Evolutionary conservation across 2,329 filamentous ascomycete genomes (phyloP).

Genomic region (Fusarium brachygibbosum): DNA sequence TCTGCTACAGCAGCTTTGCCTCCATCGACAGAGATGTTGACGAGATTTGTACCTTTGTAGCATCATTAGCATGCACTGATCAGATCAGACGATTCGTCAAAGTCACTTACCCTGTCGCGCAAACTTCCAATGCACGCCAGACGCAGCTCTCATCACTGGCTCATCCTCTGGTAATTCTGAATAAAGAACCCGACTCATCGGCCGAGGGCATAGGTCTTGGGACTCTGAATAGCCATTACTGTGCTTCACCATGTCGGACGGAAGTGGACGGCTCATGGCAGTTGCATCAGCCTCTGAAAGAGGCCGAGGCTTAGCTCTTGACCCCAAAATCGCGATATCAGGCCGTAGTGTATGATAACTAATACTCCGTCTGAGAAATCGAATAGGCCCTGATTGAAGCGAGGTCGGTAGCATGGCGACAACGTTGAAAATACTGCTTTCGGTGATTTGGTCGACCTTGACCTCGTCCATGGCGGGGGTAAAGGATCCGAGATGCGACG

Average conservation of each 20-base stretch:
- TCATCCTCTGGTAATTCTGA: constrained; percentile 43
- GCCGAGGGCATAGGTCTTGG: constrained; percentile 23
- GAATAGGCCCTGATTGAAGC: constrained; percentile 64
- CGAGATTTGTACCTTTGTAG: constrained; percentile 46
- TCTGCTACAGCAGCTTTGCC: constrained; percentile 44
- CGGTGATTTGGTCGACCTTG: constrained; percentile 52
- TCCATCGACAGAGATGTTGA: constrained; percentile 50
- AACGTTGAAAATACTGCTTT: constrained; percentile 60
- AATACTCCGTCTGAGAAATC: constrained; percentile 61
- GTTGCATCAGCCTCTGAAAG: constrained; percentile 41
- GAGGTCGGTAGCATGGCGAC: constrained; percentile 67
- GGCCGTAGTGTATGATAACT: constrained; percentile 50
- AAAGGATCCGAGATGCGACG: constrained; percentile 34
- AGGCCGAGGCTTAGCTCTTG: constrained; percentile 33
- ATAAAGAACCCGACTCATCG: constrained; percentile 48
- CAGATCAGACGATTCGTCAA: background rate
- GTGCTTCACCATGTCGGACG: constrained; percentile 32
- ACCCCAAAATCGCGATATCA: constrained; percentile 25
- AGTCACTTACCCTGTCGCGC: constrained; percentile 51
- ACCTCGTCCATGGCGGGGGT: constrained; percentile 48
- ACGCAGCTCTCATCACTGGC: constrained; percentile 46
- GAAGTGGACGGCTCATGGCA: constrained; percentile 21
- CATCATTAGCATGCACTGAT: constrained; percentile 14
- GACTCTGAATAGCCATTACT: constrained; percentile 15
- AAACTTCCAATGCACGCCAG: constrained; percentile 53